A percentile compares a stretch with the other conserved stretches of the same genome.
phyloP scores from a whole-genome alignment of 2,329 filamentous ascomycete genomes.

The Aspergillus novofumigatus region DNA sequence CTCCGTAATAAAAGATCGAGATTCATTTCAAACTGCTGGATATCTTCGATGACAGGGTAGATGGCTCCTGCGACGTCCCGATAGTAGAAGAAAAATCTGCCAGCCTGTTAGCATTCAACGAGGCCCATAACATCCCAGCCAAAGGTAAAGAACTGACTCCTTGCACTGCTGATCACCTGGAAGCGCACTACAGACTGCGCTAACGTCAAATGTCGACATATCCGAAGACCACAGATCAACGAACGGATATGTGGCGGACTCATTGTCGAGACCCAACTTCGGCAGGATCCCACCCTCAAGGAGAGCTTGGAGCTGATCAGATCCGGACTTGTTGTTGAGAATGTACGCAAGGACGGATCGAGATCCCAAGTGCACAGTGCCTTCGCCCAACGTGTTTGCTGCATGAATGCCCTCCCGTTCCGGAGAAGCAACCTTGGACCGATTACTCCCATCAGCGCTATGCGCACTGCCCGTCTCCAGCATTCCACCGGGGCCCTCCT shows the following conservation, averaged over 20 bases:
- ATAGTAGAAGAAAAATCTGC: slow-evolving; percentile 54
- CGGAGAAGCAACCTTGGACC: slow-evolving; percentile 32
- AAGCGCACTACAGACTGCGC: slow-evolving; percentile 55
- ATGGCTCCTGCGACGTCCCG: slow-evolving; percentile 57
- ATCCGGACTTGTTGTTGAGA: slow-evolving; percentile 50
- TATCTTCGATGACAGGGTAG: slow-evolving; percentile 58
- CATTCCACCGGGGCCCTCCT: slow-evolving; percentile 24
- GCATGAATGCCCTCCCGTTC: slow-evolving; percentile 57
- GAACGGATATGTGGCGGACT: slow-evolving; percentile 62
- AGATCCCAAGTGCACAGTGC: slow-evolving; percentile 59
- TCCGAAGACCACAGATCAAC: slow-evolving; percentile 63
- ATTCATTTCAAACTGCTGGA: slow-evolving; percentile 52
- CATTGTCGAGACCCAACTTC: slow-evolving; percentile 60
- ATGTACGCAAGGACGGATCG: slow-evolving; percentile 60
- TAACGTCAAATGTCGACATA: slow-evolving; percentile 54
- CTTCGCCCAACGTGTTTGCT: slow-evolving; percentile 55
- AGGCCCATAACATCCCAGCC: slow-evolving; percentile 2
- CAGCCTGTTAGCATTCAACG: slow-evolving; percentile 4
- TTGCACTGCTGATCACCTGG: slow-evolving; percentile 57
- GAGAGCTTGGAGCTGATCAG: slow-evolving; percentile 49
- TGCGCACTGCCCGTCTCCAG: slow-evolving; percentile 29
- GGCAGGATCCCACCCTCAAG: slow-evolving; percentile 59
- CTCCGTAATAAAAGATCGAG: slow-evolving; percentile 52
- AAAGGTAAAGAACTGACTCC: slow-evolving; percentile 34
- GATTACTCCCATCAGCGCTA: slow-evolving; percentile 27